Base-by-base conservation (phyloP, 306 rosid species). In the Prunus armeniaca region DNA sequence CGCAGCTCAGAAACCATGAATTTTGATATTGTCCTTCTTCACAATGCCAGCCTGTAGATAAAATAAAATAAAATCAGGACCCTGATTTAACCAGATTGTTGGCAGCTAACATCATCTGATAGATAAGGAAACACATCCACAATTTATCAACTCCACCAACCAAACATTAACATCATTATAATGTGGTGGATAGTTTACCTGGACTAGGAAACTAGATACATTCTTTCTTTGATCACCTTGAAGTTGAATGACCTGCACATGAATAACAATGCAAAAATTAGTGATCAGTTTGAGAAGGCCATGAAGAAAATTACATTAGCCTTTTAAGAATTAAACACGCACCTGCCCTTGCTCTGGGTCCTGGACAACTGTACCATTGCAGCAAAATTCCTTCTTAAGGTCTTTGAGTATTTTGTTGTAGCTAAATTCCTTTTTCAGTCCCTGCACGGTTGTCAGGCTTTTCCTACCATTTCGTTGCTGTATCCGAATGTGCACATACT, bases 401-500 rank as follows among this genome's bases (percentile, higher is more conserved):
- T 72, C 76, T 25, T 72, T 72, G 3, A 73, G 77, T 13, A 73
- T 73, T 25, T 61, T 73, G 25, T 60, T 61, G 69, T 73, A 73
- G 77, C 77, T 73, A 58, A 60, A 57, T 12, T 73, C 77, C 68
- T 73, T 73, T 68, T 73, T 73, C 69, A 73, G 57, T 46, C 77
- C 77, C 34, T 74, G 70, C 32, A 75, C 79, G 15, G 79, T 75
- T 30, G 79, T 75, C 65, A 75, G 79, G 72, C 79, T 64, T 54
- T 75, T 75, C 27, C 72, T 51, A 50, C 79, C 79, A 24, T 75
- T 75, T 6, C 79, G 25, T 6, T 51, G 79, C 54, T 65, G 79
- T 5, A 75, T 41, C 15, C 79, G 79, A 75, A 75, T 65, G 54
- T 75, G 79, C 38, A 75, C 79, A 65, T 75, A 75, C 41, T 75